Evolutionary conservation across 2,329 filamentous ascomycete genomes (phyloP).

Genomic region (Trichoderma lentiforme): DNA sequence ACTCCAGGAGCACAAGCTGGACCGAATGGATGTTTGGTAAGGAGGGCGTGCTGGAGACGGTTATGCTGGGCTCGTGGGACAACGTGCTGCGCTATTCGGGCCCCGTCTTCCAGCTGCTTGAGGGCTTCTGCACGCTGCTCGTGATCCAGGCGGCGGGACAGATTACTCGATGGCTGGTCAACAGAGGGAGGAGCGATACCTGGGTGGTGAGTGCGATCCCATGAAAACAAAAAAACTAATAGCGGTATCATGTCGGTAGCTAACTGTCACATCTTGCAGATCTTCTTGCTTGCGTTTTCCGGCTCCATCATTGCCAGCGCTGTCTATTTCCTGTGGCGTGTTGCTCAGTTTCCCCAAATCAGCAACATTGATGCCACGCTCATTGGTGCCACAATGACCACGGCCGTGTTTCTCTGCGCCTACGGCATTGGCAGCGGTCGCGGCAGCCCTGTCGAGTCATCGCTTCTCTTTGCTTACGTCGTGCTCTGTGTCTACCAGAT

Average conservation of each 20-base stretch:
- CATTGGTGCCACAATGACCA: constrained; percentile 89
- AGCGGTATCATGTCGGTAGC: background rate
- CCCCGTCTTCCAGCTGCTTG: constrained; percentile 87
- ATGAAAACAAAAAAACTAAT: background rate
- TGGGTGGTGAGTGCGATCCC: constrained; percentile 72
- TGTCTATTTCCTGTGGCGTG: constrained; percentile 93
- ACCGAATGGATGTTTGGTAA: constrained; percentile 86
- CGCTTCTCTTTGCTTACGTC: constrained; percentile 91
- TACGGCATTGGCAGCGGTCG: constrained; percentile 93
- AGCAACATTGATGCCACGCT: constrained; percentile 88
- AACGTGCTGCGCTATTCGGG: constrained; percentile 84
- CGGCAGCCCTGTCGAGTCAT: constrained; percentile 93
- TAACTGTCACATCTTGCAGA: constrained; percentile 47
- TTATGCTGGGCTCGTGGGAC: constrained; percentile 85
- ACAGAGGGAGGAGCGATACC: constrained; percentile 86
- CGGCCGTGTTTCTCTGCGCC: constrained; percentile 84
- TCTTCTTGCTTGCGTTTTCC: constrained; percentile 80
- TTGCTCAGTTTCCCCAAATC: constrained; percentile 89
- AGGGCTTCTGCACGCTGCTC: constrained; percentile 93
- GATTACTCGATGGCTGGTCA: constrained; percentile 92
- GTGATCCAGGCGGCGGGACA: constrained; percentile 95
- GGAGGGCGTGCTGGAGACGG: constrained; percentile 74
- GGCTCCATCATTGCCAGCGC: constrained; percentile 90
- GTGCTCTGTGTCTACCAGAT: constrained; percentile 99
- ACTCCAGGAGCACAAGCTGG: constrained; percentile 62